Percentiles rank a stretch among this genome's conserved stretches.
Conservation (phyloP, 2,329 filamentous ascomycete genomes). For the Calcarisporium arbuscula region DNA sequence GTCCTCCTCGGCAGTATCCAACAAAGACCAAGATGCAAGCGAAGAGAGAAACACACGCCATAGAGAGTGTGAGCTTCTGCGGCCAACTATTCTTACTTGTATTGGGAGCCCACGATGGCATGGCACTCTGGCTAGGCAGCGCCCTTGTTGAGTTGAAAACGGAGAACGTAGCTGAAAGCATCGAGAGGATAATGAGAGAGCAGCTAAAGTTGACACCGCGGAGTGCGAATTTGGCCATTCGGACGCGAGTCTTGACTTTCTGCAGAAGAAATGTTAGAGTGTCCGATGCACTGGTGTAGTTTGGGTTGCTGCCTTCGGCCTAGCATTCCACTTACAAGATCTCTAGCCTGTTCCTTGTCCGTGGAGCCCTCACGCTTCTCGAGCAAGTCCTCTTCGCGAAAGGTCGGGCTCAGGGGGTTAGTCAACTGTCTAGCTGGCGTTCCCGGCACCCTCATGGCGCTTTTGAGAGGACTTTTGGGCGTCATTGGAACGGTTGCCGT, state of each 20-base stretch:
- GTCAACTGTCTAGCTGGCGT: constrained; percentile 66
- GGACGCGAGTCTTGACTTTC: constrained; percentile 89
- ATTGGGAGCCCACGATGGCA: constrained; percentile 75
- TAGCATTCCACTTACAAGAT: constrained; percentile 60
- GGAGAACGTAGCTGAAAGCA: constrained; percentile 79
- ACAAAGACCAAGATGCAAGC: constrained; percentile 76
- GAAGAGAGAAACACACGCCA: constrained; percentile 73
- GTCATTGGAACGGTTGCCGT: constrained; percentile 57
- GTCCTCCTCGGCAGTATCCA: constrained; percentile 83
- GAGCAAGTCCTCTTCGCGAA: constrained; percentile 76
- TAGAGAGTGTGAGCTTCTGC: constrained; percentile 73
- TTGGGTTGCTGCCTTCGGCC: too few species aligned
- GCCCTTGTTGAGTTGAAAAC: constrained; percentile 86
- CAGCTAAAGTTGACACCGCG: constrained; percentile 95
- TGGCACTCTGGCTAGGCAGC: constrained; percentile 68
- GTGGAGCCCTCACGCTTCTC: constrained; percentile 79
- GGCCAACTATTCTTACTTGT: constrained; percentile 71
- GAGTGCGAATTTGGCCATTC: constrained; percentile 91
- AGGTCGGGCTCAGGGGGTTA: constrained; percentile 86
- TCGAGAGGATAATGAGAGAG: constrained; percentile 86
- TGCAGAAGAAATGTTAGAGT: constrained; percentile 32
- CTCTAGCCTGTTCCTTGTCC: constrained; percentile 80
- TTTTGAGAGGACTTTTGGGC: constrained; percentile 78
- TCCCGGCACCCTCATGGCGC: constrained; percentile 81
- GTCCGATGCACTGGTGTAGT: too few species aligned